Conservation (phyloP, 23 red algal genomes). For the Gracilaria caudata region DNA sequence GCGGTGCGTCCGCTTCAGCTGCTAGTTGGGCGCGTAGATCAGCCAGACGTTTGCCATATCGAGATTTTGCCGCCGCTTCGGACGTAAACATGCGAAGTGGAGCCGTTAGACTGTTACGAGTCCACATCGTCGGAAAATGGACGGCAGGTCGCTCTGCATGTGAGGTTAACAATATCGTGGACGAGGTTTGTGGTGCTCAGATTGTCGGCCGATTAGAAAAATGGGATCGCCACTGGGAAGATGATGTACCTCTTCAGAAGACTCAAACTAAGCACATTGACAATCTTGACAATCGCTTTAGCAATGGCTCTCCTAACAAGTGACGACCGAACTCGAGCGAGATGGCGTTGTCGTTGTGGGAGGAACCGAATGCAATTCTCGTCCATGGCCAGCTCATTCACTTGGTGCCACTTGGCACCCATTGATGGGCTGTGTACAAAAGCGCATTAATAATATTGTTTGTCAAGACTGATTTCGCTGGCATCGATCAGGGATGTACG, state of each 20-base stretch:
- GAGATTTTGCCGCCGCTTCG: conserved; percentile 21
- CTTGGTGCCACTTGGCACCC: neutral
- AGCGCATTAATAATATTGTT: neutral
- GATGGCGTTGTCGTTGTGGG: too few relatives aligned
- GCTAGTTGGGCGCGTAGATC: conserved; percentile 56
- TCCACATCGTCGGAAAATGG: neutral
- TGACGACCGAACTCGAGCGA: too few relatives aligned
- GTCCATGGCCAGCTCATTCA: too few relatives aligned
- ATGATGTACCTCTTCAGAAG: too few relatives aligned
- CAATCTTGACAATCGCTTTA: too few relatives aligned
- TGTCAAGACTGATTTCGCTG: too few relatives aligned
- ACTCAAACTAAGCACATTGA: too few relatives aligned
- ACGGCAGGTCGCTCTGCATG: neutral
- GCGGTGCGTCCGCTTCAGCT: conserved; percentile 18
- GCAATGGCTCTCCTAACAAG: too few relatives aligned
- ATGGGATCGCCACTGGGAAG: neutral
- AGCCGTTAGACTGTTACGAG: neutral
- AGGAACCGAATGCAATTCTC: too few relatives aligned
- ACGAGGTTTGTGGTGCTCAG: neutral
- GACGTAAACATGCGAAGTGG: neutral
- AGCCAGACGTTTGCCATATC: conserved; percentile 50
- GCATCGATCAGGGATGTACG: too few relatives aligned
- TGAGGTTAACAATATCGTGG: neutral
- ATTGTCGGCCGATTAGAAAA: neutral
- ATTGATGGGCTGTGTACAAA: neutral